Percentiles rank a stretch among this genome's conserved stretches.
phyloP scores from a whole-genome alignment of 305 asterid genomes.

The Rubia tinctorum region DNA sequence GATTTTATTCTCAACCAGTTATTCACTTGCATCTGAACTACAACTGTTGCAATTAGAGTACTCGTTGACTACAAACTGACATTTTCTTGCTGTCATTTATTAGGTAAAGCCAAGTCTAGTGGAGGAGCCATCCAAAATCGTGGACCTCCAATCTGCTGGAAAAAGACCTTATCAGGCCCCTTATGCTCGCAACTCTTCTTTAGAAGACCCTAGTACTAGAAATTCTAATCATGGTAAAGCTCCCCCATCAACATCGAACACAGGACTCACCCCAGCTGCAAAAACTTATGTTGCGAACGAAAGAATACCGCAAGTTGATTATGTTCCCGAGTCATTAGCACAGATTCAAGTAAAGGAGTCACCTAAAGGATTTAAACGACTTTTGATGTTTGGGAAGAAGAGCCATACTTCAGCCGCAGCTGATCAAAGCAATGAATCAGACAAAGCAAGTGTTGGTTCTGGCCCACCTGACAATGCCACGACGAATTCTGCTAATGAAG shows the following conservation, averaged over 20 bases:
- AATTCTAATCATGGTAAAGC: slow-evolving; percentile 52
- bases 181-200: slow-evolving; percentile 64
- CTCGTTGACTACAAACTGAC: not conserved
- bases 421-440: slow-evolving; percentile 65
- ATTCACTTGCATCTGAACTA: not conserved
- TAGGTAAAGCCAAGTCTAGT: slow-evolving; percentile 42
- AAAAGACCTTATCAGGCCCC: slow-evolving; percentile 54
- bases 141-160: slow-evolving; percentile 30
- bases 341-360: slow-evolving; percentile 58
- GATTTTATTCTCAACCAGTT: not conserved
- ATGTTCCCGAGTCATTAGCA: slow-evolving; percentile 42
- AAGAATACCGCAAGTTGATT: slow-evolving; percentile 40
- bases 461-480: slow-evolving; percentile 38
- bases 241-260: slow-evolving; percentile 27
- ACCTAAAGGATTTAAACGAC: slow-evolving; percentile 77
- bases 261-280: slow-evolving; percentile 36
- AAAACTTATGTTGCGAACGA: slow-evolving; percentile 44
- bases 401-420: slow-evolving; percentile 53
- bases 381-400: slow-evolving; percentile 86
- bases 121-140: slow-evolving; percentile 37
- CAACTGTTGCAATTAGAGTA: not conserved
- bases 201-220: slow-evolving; percentile 61
- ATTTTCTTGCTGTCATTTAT: slow-evolving; percentile 12
- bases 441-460: slow-evolving; percentile 40
- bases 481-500: slow-evolving; percentile 56